Percentiles rank a stretch among this genome's conserved stretches.
Evolutionary conservation across 2,329 filamentous ascomycete species (phyloP).

Genomic region (Alternaria burnsii): DNA sequence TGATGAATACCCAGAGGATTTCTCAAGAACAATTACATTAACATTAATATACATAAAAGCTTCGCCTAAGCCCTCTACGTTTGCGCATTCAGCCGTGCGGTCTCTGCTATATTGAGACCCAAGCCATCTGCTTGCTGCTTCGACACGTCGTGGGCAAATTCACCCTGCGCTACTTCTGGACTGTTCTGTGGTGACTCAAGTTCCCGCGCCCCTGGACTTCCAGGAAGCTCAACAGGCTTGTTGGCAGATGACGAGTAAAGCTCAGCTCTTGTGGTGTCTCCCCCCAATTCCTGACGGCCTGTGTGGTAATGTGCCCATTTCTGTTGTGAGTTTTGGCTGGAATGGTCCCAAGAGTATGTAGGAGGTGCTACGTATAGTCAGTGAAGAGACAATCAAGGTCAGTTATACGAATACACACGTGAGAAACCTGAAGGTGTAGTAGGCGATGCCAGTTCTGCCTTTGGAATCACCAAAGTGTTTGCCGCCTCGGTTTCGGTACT

Average conservation of each 20-base stretch:
- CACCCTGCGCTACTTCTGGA: not conserved
- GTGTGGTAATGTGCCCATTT: not conserved
- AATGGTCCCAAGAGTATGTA: not conserved
- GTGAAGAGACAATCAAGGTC: not conserved
- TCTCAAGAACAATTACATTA: not conserved
- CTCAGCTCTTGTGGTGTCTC: not conserved
- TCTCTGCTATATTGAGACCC: not conserved
- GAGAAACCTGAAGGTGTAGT: not conserved
- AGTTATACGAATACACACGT: not conserved
- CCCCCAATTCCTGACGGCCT: not conserved
- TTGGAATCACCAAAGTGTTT: not conserved
- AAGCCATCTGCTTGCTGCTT: not conserved
- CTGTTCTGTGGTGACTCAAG: not conserved
- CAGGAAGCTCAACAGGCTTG: not conserved
- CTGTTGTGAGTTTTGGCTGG: not conserved
- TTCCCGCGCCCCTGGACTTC: not conserved
- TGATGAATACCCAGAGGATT: too few relatives aligned
- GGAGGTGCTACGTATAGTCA: not conserved
- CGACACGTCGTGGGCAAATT: not conserved
- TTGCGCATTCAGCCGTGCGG: not conserved
- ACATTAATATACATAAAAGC: not conserved
- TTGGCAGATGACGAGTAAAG: not conserved
- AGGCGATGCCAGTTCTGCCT: not conserved
- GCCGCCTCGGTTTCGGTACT: not conserved
- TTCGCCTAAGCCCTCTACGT: not conserved